These are phyloP conservation scores for Talaromyces verruculosus DNA, from an alignment of 2,329 filamentous ascomycete species.

Conservation along the genomic window DNA sequence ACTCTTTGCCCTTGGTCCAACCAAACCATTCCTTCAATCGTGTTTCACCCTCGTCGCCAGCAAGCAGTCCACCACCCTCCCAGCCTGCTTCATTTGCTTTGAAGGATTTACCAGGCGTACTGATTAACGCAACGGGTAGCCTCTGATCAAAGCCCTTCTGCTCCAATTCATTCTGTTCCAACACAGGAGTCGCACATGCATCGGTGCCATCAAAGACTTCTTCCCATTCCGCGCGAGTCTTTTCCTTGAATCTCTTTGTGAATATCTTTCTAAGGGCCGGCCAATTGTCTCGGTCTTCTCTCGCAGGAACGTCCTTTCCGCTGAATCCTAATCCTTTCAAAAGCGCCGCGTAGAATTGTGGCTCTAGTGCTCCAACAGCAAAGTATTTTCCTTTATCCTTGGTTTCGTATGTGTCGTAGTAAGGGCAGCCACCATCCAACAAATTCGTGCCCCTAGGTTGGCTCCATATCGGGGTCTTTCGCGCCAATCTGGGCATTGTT, in stretches of 20 bases:
- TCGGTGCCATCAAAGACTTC: constrained; percentile 82
- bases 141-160: constrained; percentile 51
- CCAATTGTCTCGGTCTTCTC: constrained; percentile 67
- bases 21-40: constrained; percentile 71
- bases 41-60: constrained; percentile 72
- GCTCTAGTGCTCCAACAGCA: constrained; percentile 87
- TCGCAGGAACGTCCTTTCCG: constrained; percentile 44
- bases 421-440: constrained; percentile 82
- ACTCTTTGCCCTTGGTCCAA: constrained; percentile 72
- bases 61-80: constrained; percentile 56
- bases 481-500: constrained; percentile 70
- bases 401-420: constrained; percentile 86
- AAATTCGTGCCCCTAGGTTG: constrained; percentile 69
- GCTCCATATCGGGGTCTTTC: constrained; percentile 63
- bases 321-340: constrained; percentile 65
- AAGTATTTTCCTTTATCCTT: constrained; percentile 70
- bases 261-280: constrained; percentile 63
- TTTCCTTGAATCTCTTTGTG: constrained; percentile 63
- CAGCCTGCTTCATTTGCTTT: constrained; percentile 68
- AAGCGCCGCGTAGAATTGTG: constrained; percentile 74
- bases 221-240: constrained; percentile 79
- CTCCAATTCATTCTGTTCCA: constrained; percentile 72
- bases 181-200: constrained; percentile 86
- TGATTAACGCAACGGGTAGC: constrained; percentile 54
- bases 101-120: constrained; percentile 65